Evolutionary conservation across 768 basidiomycete species (phyloP).

Genomic region (Naganishia friedmannii): DNA sequence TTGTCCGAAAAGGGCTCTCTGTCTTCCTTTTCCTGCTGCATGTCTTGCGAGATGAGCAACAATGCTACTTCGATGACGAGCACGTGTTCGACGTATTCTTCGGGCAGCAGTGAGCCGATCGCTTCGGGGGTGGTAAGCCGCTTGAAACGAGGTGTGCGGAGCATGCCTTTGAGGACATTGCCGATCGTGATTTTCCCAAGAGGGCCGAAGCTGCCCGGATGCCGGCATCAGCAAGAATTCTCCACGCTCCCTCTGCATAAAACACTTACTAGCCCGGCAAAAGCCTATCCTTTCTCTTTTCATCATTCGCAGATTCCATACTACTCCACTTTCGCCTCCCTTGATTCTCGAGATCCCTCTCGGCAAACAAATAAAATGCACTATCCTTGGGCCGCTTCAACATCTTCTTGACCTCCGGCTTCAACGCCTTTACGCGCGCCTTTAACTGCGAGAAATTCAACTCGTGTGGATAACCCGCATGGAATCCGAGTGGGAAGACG

Average conservation of each 20-base stretch:
- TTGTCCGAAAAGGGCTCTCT: constrained; percentile 22
- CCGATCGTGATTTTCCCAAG: constrained; percentile 2
- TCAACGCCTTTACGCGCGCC: constrained; percentile 29
- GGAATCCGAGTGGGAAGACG: constrained; percentile 40
- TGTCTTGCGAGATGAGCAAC: constrained; percentile 77
- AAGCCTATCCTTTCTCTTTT: constrained; percentile 27
- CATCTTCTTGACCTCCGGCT: constrained; percentile 33
- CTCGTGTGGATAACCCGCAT: constrained; percentile 39
- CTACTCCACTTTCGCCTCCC: constrained; percentile 34
- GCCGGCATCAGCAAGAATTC: background rate
- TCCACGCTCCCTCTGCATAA: background rate
- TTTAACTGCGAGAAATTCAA: constrained; percentile 4
- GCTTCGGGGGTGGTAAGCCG: constrained; percentile 1
- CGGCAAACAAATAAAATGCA: constrained; percentile 31
- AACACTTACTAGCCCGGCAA: constrained; percentile 44
- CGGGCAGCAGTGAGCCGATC: constrained; percentile 60
- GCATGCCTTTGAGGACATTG: constrained; percentile 16
- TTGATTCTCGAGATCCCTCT: constrained; percentile 27
- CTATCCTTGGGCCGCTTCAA: constrained; percentile 35
- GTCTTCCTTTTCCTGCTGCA: constrained; percentile 53
- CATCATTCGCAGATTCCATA: constrained; percentile 28
- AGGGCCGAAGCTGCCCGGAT: background rate
- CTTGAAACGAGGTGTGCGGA: background rate
- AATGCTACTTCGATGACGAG: constrained; percentile 86
- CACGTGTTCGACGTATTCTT: constrained; percentile 75